Base-by-base conservation (phyloP, 208 protist genomes). In the Acanthamoeba lenticulata region DNA sequence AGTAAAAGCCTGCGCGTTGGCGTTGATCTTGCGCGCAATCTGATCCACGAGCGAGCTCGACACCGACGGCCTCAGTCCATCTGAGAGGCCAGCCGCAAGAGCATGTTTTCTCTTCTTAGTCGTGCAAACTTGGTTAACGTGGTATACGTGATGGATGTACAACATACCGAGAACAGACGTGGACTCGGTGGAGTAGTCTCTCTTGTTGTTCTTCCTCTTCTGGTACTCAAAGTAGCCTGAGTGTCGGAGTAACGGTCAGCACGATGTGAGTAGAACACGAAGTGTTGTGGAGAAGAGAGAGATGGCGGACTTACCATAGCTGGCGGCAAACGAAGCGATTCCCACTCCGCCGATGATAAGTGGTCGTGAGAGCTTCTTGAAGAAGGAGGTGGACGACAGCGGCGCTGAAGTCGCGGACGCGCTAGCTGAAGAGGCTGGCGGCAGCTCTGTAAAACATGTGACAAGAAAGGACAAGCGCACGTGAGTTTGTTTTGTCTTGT, bases 341-440 rank as follows among this genome's bases (percentile, higher is more conserved):
- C 67, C 67, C 67, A 79, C 67, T n/a, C 67, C 67, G 21, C 67
- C 67, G 67, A 79, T 79, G 67, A 79, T 36, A 34, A 79, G 67
- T 34, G 67, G 67, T 17, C 67, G 67, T 17, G 32, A 79, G 38
- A 79, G 32, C 67, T n/a, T 13, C 67, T 79, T 79, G 67, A 79
- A 79, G 67, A 79, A 44, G 24, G 67, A 79, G 15, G 67, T 9
- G 34, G 67, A 45, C 6, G 60, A 11, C 60, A 15, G 5, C 9
- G 47, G 5, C 47, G 47, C 47, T 15, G 57, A 19, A 7, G 57
- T 1, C 27, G 57, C 2, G 27, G 57, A 65, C 27, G 57, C 11
- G 67, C 52, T 60, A 21, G 15, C 15, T 79, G 67, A 38, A 34
- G 67, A 21, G 32, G 32, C 67, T 42, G 52, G 36, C 38, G 67